Conservation (phyloP, 345 rosid genomes). For the Boechera divaricarpa region DNA sequence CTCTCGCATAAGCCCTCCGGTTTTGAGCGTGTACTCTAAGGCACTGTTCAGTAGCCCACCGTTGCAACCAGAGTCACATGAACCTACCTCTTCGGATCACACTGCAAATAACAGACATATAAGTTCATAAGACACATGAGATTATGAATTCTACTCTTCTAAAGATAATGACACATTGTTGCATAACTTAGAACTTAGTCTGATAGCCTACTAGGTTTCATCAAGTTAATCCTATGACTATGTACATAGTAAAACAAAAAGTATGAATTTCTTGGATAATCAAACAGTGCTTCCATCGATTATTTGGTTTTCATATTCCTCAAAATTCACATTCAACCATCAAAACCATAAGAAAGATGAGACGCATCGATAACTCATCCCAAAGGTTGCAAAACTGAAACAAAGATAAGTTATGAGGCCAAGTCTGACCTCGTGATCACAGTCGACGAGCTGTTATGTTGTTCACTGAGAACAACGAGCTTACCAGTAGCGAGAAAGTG, state of each 20-base stretch:
- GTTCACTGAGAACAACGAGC: conserved; percentile 95
- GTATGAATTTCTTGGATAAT: no score
- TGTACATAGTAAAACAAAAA: no score
- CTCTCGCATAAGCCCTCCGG: conserved; percentile 88
- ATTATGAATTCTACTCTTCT: neutral
- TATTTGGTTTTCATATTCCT: no score
- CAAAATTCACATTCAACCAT: neutral
- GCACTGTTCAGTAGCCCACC: conserved; percentile 93
- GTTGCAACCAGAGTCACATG: conserved; percentile 90
- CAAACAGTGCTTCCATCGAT: no score
- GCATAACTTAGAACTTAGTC: neutral
- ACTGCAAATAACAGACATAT: conserved; percentile 49
- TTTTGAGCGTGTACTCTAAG: conserved; percentile 77
- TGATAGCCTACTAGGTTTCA: neutral
- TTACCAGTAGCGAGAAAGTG: conserved; percentile 77
- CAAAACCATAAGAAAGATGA: neutral
- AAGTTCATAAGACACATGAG: neutral
- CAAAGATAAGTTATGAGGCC: no score
- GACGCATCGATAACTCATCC: no score
- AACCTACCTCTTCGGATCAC: conserved; percentile 78
- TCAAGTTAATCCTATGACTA: no score
- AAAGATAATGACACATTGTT: neutral
- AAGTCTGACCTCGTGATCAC: conserved; percentile 74
- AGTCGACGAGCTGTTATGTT: conserved; percentile 80
- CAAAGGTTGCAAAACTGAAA: no score